Evolutionary conservation across 306 rosid genomes (phyloP), one percentile per base, ranked within the genome.

Genomic region (Calophaca sinica): DNA sequence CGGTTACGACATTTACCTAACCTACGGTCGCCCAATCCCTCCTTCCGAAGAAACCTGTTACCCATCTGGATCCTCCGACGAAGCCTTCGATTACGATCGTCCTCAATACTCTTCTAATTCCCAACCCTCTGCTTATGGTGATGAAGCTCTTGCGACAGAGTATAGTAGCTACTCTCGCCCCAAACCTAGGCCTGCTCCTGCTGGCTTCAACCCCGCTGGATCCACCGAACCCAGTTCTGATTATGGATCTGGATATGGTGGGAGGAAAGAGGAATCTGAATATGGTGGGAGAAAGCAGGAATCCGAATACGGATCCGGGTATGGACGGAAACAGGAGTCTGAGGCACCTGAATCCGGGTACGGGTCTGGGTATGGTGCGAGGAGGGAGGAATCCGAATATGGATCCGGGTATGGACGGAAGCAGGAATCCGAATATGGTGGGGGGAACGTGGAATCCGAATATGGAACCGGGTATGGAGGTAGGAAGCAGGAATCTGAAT

Each of bases 31-130:
- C n/a, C 90, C 94, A 13, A 15, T 87, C 10, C 78, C 78, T 3
- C 91, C 90, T 0, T 80, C 86, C 0, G 86, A 87, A 0, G 97
- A 94, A 61, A 90, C 86, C 65, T 94, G 99, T 75, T 82, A 92
- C 81, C 57, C 89, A 28, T 62, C 65, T 1, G 80, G 79, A 3
- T 72, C 80, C 0, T 52, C 88, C 29, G 82, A 79, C 1, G 82
- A 85, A 0, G 0, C 12, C 10, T 76, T 89, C 45, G 98, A 93
- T 44, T 93, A 90, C 75, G 96, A 90, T 55, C 98, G 96, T 33
- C 96, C 98, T 4, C 86, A 82, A 13, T 89, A 84, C 75, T 14
- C 83, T 0, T 89, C 96, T 15, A 2, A 42, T 7, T 54, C 88
- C 3, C 83, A 89, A 64, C 98, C 98, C 54, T 83, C 88, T 36